Evolutionary conservation across 371 early-diverging fungal species (phyloP).

Genomic region (Actinomucor elegans): DNA sequence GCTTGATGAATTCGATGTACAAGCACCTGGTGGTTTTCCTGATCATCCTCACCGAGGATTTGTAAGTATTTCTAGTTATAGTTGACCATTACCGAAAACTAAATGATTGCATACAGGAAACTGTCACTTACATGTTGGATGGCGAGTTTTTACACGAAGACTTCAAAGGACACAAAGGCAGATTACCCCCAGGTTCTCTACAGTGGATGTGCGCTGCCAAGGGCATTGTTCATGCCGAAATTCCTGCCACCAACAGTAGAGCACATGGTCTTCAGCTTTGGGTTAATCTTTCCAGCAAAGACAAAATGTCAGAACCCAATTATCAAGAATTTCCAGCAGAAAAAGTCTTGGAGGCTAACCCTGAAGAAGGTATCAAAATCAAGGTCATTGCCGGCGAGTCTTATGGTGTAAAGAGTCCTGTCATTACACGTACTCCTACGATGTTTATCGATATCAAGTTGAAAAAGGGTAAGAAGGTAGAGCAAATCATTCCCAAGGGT

Average conservation of each 20-base stretch:
- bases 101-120: slow-evolving; percentile 30
- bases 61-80: slow-evolving; percentile 12
- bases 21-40: slow-evolving; percentile 56
- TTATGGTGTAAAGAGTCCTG: slow-evolving; percentile 58
- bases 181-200: slow-evolving; percentile 68
- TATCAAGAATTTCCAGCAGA: slow-evolving; percentile 74
- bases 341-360: slow-evolving; percentile 57
- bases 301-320: slow-evolving; percentile 75
- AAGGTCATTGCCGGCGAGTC: slow-evolving; percentile 80
- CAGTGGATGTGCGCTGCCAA: slow-evolving; percentile 82
- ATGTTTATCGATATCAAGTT: slow-evolving; percentile 73
- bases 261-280: slow-evolving; percentile 80
- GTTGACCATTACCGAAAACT: no score
- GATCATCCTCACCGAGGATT: slow-evolving; percentile 78
- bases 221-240: slow-evolving; percentile 83
- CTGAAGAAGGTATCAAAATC: slow-evolving; percentile 60
- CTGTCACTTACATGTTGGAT: slow-evolving; percentile 76
- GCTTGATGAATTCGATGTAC: slow-evolving; percentile 76
- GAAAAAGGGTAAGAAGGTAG: slow-evolving; percentile 50
- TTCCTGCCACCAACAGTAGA: slow-evolving; percentile 54
- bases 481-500: slow-evolving; percentile 58
- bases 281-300: slow-evolving; percentile 81
- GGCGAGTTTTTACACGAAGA: slow-evolving; percentile 82
- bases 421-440: slow-evolving; percentile 70
- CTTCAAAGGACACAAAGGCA: slow-evolving; percentile 76